Evolutionary conservation across 73 alveolate genomes (phyloP), one percentile per base, ranked within the genome.

Genomic region (Symbiodinium pilosum): DNA sequence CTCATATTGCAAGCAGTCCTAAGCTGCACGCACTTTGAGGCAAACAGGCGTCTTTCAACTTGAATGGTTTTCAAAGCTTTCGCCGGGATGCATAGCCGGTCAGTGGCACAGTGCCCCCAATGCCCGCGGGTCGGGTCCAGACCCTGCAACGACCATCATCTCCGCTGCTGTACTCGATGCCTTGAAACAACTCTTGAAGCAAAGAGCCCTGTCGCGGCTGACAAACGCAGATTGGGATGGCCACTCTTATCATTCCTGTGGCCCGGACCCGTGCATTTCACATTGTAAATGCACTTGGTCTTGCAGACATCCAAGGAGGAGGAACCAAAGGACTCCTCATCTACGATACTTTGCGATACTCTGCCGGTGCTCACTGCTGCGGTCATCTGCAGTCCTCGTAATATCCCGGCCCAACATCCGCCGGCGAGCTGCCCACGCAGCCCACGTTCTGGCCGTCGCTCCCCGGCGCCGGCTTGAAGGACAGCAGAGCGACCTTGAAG

Each of bases 371-470:
- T 47, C 21, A 47, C 14, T 47, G 21, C 6, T 47, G 59, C 59
- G 59, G 59, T 14, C 21, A 47, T 47, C 21, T 9, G 59, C 59
- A 14, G 59, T n/a, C 43, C 85, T 73, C 85, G 43, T 73, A 73
- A 43, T 73, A 73, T 42, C 30, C 85, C 21, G 85, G 85, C 44
- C 85, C 85, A 43, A 73, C 85, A 30, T 73, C 85, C 18, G 41
- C 44, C 85, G 85, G 47, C 41, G 44, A n/a, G 85, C 44, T 73
- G n/a, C 85, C 85, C 41, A 73, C 85, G 43, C 85, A 73, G 32
- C 85, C 85, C 26, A 73, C 85, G 43, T 73, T 36, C 24, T 32
- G 44, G 32, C 81, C 81, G 3, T 4, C 4, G 81, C 81, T 28
- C 34, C 41, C 81, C 38, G 24, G 38, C 12, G 81, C 38, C 39